Conservation (phyloP, 1,284 basidiomycete species). For the Apiotrichum gamsii region DNA sequence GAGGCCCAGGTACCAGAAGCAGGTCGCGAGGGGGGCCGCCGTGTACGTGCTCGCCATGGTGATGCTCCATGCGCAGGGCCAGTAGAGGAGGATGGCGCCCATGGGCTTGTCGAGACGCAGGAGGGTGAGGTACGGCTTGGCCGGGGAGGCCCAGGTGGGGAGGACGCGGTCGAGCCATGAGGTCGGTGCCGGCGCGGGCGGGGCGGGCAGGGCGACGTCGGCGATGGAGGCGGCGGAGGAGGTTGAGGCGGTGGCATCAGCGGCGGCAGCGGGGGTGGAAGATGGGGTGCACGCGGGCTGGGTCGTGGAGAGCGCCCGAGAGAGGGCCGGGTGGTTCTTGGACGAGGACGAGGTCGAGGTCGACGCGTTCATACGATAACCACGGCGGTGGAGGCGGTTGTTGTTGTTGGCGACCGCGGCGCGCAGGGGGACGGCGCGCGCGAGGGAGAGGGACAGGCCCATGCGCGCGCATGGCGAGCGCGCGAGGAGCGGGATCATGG, state of each 20-base stretch:
- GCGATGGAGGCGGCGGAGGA: neutral
- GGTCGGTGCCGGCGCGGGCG: constrained; percentile 2
- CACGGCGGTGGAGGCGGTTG: neutral
- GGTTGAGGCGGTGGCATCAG: neutral
- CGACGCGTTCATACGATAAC: too few species aligned
- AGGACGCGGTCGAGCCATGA: constrained; percentile 27
- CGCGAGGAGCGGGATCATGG: constrained; percentile 9
- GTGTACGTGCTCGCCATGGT: constrained; percentile 83
- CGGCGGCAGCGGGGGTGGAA: neutral
- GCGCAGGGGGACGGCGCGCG: too few species aligned
- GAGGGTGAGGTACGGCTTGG: constrained; percentile 71
- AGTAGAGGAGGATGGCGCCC: constrained; percentile 82
- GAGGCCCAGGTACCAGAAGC: constrained; percentile 68
- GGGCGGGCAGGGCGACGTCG: neutral
- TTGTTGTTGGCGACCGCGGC: too few species aligned
- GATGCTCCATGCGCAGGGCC: constrained; percentile 95
- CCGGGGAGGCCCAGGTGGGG: constrained; percentile 28
- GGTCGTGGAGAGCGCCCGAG: neutral
- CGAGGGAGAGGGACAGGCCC: constrained; percentile 3
- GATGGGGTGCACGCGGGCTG: neutral
- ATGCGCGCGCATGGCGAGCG: constrained; percentile 19
- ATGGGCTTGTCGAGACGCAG: constrained; percentile 93
- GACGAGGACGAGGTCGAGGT: too few species aligned
- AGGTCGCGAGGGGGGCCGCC: constrained; percentile 58
- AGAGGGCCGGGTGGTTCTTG: too few species aligned